These are phyloP conservation scores for Ganoderma boninense DNA, from an alignment of 1,284 basidiomycete species.

Conservation along the genomic window DNA sequence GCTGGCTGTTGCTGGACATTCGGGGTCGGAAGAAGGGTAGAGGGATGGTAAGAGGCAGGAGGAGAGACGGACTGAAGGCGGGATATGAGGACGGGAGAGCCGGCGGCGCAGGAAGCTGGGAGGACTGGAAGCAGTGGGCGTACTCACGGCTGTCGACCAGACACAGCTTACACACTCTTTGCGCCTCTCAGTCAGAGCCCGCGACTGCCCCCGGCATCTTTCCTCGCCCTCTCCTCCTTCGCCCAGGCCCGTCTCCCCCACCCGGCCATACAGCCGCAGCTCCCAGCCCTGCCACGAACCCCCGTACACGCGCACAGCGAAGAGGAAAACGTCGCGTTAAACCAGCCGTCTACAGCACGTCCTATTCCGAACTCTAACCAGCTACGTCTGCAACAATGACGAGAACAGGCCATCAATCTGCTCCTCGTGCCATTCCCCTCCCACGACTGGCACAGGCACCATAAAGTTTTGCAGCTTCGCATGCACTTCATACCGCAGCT, in stretches of 20 bases:
- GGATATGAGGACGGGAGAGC: conserved; percentile 9
- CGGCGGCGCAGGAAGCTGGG: conserved; percentile 15
- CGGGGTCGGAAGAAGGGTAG: neutral
- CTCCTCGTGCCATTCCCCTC: conserved; percentile 86
- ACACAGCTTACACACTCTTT: conserved; percentile 7
- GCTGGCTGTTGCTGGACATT: conserved; percentile 35
- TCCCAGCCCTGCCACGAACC: neutral
- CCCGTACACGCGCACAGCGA: neutral
- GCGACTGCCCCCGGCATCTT: neutral
- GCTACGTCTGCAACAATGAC: conserved; percentile 62
- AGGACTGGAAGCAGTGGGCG: neutral
- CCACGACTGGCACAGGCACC: conserved; percentile 77
- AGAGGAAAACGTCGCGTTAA: neutral
- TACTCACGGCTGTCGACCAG: conserved; percentile 20
- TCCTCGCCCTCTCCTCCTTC: neutral
- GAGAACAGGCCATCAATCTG: conserved; percentile 93
- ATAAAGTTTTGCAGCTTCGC: conserved; percentile 95
- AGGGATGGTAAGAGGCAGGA: neutral
- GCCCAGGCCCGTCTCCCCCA: neutral
- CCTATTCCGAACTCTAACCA: neutral
- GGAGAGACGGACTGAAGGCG: neutral
- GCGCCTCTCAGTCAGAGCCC: neutral
- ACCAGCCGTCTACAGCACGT: neutral
- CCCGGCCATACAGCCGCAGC: neutral
- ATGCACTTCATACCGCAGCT: conserved; percentile 84